A percentile compares a stretch with the other conserved stretches of the same genome.
Evolutionary conservation across 305 asterid genomes (phyloP).

Genomic region (Ilex paraguariensis): DNA sequence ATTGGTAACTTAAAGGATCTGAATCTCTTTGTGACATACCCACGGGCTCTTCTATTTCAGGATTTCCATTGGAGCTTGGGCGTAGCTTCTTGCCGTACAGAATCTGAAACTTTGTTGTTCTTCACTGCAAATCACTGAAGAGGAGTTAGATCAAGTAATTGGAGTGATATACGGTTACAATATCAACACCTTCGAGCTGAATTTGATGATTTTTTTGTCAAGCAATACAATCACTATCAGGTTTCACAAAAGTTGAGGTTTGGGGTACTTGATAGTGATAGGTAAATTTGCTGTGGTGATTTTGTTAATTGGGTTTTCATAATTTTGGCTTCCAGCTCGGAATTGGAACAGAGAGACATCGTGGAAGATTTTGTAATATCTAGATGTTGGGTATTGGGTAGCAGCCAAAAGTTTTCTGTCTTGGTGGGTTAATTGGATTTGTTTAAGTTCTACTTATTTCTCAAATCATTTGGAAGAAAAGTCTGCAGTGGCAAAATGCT

Average conservation of each 20-base stretch:
- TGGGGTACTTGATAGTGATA: too few relatives aligned
- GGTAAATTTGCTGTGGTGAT: too few relatives aligned
- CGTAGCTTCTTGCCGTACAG: background rate
- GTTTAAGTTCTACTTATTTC: conserved; percentile 3
- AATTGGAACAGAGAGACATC: background rate
- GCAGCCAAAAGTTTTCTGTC: background rate
- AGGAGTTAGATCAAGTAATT: too few relatives aligned
- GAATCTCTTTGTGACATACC: background rate
- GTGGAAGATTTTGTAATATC: background rate
- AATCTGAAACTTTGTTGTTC: background rate
- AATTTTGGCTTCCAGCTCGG: background rate
- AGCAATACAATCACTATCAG: too few relatives aligned
- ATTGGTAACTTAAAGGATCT: too few relatives aligned
- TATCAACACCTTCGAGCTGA: too few relatives aligned
- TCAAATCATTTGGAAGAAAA: background rate
- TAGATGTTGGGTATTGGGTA: background rate
- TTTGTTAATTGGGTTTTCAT: background rate
- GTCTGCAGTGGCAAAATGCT: conserved; percentile 31
- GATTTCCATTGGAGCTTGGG: background rate
- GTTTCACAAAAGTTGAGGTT: too few relatives aligned
- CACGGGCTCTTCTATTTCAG: background rate
- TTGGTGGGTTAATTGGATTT: background rate
- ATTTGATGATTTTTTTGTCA: too few relatives aligned
- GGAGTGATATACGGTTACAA: too few relatives aligned
- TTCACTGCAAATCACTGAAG: too few relatives aligned